Base-by-base conservation (phyloP, 805 yeast genomes). In the Saturnispora saitoi region DNA sequence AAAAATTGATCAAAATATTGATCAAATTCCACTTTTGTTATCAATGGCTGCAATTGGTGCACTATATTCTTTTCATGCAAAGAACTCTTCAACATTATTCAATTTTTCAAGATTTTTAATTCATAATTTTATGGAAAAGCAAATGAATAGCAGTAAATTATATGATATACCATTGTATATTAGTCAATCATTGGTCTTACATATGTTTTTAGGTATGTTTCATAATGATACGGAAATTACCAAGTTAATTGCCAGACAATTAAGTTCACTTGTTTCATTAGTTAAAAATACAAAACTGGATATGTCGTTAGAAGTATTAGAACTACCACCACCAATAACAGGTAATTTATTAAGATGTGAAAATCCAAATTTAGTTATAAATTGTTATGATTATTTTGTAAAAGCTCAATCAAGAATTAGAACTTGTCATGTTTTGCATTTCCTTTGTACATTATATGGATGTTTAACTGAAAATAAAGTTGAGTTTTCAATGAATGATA, bases 11-110 rank as follows among this genome's bases (percentile, higher is more conserved):
- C 67, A 73, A 61, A 60, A 73, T 65, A 63, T 80, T 61, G 63
- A 80, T 59, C 69, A 71, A 59, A 70, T 75, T 46, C 90, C 95
- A 2, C 70, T 90, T 42, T 62, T 87, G 5, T 68, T 89, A 48
- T 79, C 95, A 2, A 84, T 89, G 77, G 84, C 93, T 1, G 83
- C 95, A 14, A 78, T 90, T 50, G 98, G 98, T 39, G 95, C 96
- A 0, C 71, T 90, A 20, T 87, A 86, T 58, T 79, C 87, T 0
- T 87, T 84, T 66, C 89, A 85, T 58, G 84, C 88, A 30, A 68
- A 81, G 32, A 86, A 86, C 59, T 86, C 96, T 0, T 72, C 83
- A 56, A 69, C 84, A 9, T 65, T 85, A 50, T 83, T 82, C 62
- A 82, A 82, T 58, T 73, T 85, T 50, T 74, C 86, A 15, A 76